phyloP scores from a whole-genome alignment of 2,329 filamentous ascomycete genomes.

The Bipolaris zeicola region DNA sequence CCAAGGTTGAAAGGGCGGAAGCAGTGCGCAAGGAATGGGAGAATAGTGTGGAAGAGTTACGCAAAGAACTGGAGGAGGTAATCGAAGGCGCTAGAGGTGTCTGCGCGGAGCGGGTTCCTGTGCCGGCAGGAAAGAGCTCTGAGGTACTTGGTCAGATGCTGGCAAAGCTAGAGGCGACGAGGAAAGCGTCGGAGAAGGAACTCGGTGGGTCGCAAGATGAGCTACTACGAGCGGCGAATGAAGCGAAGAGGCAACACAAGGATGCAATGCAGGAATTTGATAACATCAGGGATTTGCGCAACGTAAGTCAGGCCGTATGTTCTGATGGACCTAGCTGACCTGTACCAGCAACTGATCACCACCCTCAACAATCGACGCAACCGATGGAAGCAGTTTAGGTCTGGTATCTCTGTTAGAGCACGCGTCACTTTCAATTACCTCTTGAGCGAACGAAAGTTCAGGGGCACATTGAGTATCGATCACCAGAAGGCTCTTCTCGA shows the following conservation, averaged over 20 bases:
- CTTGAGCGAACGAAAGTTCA: constrained; percentile 85
- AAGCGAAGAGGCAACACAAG: constrained; percentile 37
- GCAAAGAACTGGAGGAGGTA: constrained; percentile 23
- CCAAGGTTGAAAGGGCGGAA: constrained; percentile 43
- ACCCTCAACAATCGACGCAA: constrained; percentile 72
- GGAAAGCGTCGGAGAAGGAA: constrained; percentile 35
- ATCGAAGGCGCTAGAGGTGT: constrained; percentile 33
- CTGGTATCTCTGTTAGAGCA: constrained; percentile 82
- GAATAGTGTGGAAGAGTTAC: constrained; percentile 28
- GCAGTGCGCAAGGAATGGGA: constrained; percentile 35
- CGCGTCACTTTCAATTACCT: constrained; percentile 87
- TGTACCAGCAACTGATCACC: constrained; percentile 56
- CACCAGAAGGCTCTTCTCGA: constrained; percentile 76
- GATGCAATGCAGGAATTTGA: constrained; percentile 28
- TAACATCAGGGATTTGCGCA: constrained; percentile 22
- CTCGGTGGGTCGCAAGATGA: constrained; percentile 45
- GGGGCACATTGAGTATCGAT: constrained; percentile 78
- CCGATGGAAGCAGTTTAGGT: constrained; percentile 82
- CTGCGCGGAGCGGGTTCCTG: constrained; percentile 33
- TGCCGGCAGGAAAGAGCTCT: constrained; percentile 40
- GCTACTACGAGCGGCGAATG: constrained; percentile 30
- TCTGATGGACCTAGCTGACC: constrained; percentile 6
- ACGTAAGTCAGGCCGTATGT: constrained; percentile 15
- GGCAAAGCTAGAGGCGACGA: constrained; percentile 35
- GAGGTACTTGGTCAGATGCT: constrained; percentile 40